phyloP scores from a whole-genome alignment of 2,329 filamentous ascomycete species.

The Aplosporella prunicola region DNA sequence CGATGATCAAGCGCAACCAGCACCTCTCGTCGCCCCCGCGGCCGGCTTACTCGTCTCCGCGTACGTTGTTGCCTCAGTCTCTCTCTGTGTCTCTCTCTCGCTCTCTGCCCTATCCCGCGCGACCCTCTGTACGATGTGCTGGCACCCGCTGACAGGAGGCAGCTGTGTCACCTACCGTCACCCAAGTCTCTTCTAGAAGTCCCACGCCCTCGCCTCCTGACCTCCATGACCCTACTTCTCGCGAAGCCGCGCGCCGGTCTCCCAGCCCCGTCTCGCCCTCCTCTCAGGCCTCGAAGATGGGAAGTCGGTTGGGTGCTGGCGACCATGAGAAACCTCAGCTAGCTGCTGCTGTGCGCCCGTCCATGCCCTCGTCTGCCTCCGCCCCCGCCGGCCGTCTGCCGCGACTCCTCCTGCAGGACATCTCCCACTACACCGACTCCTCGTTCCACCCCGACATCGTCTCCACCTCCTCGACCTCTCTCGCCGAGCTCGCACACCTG shows the following conservation, averaged over 20 bases:
- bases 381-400: constrained; percentile 37
- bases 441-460: constrained; percentile 47
- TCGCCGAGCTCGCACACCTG: constrained; percentile 69
- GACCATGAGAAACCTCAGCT: constrained; percentile 16
- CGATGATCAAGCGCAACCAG: constrained; percentile 27
- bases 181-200: constrained; percentile 44
- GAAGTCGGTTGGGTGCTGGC: constrained; percentile 26
- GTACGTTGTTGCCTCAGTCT: constrained; percentile 40
- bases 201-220: constrained; percentile 47
- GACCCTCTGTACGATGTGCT: constrained; percentile 33
- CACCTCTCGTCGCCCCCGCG: constrained; percentile 48
- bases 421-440: constrained; percentile 56
- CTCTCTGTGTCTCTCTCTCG: constrained; percentile 2
- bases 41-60: constrained; percentile 47
- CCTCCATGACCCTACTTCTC: constrained; percentile 42
- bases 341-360: constrained; percentile 15
- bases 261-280: constrained; percentile 45
- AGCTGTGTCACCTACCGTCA: constrained; percentile 46
- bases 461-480: constrained; percentile 53
- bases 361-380: constrained; percentile 35
- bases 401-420: constrained; percentile 53
- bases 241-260: constrained; percentile 44
- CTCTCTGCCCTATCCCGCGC: constrained; percentile 7
- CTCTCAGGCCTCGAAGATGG: constrained; percentile 23
- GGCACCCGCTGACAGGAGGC: constrained; percentile 23